A percentile compares a stretch with the other conserved stretches of the same genome.
phyloP scores from a whole-genome alignment of 2,329 filamentous ascomycete genomes.

The Aspergillus transmontanensis region DNA sequence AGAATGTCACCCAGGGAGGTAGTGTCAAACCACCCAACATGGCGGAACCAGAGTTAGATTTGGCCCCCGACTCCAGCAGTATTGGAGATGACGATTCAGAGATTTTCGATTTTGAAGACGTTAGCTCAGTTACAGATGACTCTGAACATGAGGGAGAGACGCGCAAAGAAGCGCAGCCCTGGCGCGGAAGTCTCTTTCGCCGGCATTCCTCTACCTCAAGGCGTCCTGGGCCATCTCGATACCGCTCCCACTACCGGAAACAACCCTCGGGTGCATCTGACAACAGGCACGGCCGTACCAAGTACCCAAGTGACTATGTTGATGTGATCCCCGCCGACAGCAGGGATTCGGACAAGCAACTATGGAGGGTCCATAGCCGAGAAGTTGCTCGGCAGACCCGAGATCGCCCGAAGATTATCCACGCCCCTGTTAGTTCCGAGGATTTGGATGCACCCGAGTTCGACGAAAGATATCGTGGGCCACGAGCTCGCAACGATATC shows the following conservation, averaged over 20 bases:
- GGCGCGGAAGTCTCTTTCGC: constrained; percentile 23
- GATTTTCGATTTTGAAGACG: constrained; percentile 28
- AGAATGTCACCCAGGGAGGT: constrained; percentile 1
- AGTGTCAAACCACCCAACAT: constrained; percentile 8
- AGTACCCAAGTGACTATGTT: constrained; percentile 21
- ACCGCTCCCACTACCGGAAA: constrained; percentile 33
- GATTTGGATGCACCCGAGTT: constrained; percentile 14
- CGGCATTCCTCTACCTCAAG: constrained; percentile 23
- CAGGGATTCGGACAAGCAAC: constrained; percentile 12
- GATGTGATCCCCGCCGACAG: constrained; percentile 30
- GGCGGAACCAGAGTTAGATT: constrained; percentile 17
- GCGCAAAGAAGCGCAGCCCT: constrained; percentile 18
- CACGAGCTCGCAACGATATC: constrained; percentile 25
- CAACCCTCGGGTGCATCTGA: constrained; percentile 15
- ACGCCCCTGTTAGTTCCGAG: constrained; percentile 16
- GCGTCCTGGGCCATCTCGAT: constrained; percentile 15
- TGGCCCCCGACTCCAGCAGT: constrained; percentile 23
- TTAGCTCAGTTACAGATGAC: constrained; percentile 32
- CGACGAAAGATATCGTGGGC: constrained; percentile 10
- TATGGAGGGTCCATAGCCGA: constrained; percentile 11
- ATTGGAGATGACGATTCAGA: constrained; percentile 33
- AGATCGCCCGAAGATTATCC: constrained; percentile 24
- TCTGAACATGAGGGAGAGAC: constrained; percentile 24
- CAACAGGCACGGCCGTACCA: constrained; percentile 10
- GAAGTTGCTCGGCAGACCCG: constrained; percentile 19